Conservation (phyloP, 345 rosid genomes). For the Populus deltoides region DNA sequence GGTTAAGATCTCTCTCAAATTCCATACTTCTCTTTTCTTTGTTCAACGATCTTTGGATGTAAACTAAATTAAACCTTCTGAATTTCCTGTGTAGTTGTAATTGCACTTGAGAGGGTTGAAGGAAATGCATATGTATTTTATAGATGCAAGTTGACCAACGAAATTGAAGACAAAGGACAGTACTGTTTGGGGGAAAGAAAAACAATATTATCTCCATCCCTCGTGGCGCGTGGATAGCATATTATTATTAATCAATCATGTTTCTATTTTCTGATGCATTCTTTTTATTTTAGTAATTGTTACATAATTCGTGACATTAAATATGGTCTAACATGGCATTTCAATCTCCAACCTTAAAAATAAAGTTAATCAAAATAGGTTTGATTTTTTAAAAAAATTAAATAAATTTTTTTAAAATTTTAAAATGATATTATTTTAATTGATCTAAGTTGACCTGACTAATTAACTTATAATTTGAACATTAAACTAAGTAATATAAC, state of each 20-base stretch:
- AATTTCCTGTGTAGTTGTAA: not conserved
- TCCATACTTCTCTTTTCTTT: conserved; percentile 9
- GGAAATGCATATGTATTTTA: not conserved
- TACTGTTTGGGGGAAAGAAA: not conserved
- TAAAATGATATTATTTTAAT: too few relatives aligned
- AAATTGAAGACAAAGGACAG: not conserved
- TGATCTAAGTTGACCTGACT: rapidly evolving
- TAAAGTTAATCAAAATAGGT: too few relatives aligned
- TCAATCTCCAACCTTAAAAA: too few relatives aligned
- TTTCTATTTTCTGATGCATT: not conserved
- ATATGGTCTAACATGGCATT: too few relatives aligned
- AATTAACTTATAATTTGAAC: too few relatives aligned
- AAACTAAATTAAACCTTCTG: not conserved
- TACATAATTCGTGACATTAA: too few relatives aligned
- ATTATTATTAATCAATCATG: too few relatives aligned
- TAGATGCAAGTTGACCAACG: not conserved
- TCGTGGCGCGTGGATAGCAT: conserved; percentile 19
- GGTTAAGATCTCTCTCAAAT: conserved; percentile 37
- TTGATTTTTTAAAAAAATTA: too few relatives aligned
- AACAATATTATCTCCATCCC: not conserved
- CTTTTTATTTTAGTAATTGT: not conserved
- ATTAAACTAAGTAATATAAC: too few relatives aligned
- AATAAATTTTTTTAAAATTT: too few relatives aligned
- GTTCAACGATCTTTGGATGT: not conserved
- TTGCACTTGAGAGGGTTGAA: not conserved